phyloP scores from a whole-genome alignment of 495 filamentous ascomycete species.

The Bathelium albidoporum region DNA sequence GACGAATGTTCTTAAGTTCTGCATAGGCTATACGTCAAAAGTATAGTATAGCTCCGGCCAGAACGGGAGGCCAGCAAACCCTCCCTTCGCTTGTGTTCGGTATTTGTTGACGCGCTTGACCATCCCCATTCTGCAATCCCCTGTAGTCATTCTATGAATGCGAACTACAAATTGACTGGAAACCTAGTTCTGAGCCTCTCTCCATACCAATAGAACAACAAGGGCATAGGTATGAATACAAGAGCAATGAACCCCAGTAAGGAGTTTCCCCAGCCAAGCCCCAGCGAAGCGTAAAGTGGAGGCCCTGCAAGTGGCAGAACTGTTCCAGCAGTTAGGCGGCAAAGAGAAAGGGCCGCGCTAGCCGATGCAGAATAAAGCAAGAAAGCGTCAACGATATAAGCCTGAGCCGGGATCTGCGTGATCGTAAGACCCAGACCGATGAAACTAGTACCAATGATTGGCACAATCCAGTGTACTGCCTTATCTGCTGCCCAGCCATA shows the following conservation, averaged over 20 bases:
- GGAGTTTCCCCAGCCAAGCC: conserved; percentile 19
- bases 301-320: conserved; percentile 66
- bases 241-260: conserved; percentile 17
- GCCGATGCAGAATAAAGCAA: conserved; percentile 61
- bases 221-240: conserved; percentile 18
- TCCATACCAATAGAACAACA: conserved; percentile 19
- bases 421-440: conserved; percentile 47
- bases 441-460: conserved; percentile 52
- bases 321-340: conserved; percentile 57
- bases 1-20: no score
- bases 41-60: no score
- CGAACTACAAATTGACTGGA: no score
- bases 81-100: no score
- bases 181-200: no score
- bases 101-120: no score
- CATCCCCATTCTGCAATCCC: no score
- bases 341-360: conserved; percentile 48
- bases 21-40: no score
- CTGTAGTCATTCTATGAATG: no score
- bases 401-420: conserved; percentile 52
- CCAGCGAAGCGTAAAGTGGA: conserved; percentile 41
- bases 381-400: conserved; percentile 62
- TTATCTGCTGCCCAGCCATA: conserved; percentile 63
- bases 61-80: no score
- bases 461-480: conserved; percentile 57